These are phyloP conservation scores for Neurospora sublineolata DNA, from an alignment of 495 filamentous ascomycete species.

Conservation along the genomic window DNA sequence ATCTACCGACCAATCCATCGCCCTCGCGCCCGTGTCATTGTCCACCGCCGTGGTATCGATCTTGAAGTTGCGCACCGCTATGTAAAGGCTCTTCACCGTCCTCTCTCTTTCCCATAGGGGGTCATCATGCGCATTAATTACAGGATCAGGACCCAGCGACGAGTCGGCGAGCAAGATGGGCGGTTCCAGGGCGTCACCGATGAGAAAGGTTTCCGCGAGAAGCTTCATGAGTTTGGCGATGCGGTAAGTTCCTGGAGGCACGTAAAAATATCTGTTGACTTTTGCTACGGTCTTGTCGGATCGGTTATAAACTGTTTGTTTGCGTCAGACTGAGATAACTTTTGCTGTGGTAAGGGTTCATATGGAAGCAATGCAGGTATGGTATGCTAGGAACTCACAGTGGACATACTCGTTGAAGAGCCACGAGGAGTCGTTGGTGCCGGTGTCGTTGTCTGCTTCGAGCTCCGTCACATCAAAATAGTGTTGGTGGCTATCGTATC, in stretches of 20 bases:
- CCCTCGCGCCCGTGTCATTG: neutral
- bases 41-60: neutral
- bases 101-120: neutral
- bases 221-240: neutral
- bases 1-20: neutral
- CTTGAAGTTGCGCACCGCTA: neutral
- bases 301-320: neutral
- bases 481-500: slow-evolving; percentile 7
- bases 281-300: neutral
- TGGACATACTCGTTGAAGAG: neutral
- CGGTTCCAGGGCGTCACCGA: neutral
- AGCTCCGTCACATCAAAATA: neutral
- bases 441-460: neutral
- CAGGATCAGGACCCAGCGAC: neutral
- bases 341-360: neutral
- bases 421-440: neutral
- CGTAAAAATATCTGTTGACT: neutral
- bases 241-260: neutral
- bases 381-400: neutral
- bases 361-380: neutral
- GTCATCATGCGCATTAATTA: neutral
- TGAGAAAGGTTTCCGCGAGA: neutral
- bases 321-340: neutral
- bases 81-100: neutral
- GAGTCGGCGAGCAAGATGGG: neutral